Conservation (phyloP, 352 stramenopile genomes). For the Pythium pyrilobum region DNA sequence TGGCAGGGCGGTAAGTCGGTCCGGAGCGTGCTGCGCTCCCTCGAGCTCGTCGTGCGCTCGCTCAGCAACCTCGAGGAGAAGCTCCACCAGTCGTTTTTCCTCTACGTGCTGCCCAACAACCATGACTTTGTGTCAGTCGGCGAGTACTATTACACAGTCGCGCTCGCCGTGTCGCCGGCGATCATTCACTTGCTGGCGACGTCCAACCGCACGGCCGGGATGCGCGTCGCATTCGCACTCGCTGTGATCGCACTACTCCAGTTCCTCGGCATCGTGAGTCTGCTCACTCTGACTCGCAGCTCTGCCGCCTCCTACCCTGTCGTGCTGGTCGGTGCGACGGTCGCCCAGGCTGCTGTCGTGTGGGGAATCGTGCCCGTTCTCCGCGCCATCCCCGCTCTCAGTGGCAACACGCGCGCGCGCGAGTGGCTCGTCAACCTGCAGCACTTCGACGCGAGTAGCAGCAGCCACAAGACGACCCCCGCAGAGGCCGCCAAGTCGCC, state of each 20-base stretch:
- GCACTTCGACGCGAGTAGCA: slow-evolving; percentile 8
- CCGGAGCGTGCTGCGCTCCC: slow-evolving; percentile 37
- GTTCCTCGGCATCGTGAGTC: neutral
- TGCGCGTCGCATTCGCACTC: slow-evolving; percentile 63
- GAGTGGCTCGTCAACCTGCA: slow-evolving; percentile 6
- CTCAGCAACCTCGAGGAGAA: slow-evolving; percentile 88
- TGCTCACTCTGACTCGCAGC: neutral
- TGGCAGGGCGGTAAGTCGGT: slow-evolving; percentile 20
- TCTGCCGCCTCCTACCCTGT: neutral
- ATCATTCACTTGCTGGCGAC: slow-evolving; percentile 57
- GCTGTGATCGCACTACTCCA: slow-evolving; percentile 32
- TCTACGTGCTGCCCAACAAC: slow-evolving; percentile 76
- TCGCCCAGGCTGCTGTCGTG: neutral
- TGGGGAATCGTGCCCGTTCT: slow-evolving; percentile 1
- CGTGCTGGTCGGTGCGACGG: neutral
- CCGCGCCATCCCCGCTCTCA: neutral
- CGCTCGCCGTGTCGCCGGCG: slow-evolving; percentile 60
- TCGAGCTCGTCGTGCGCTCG: slow-evolving; percentile 66
- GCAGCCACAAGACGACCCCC: neutral
- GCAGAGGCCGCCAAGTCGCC: neutral
- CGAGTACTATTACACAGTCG: slow-evolving; percentile 81
- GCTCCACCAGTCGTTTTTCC: slow-evolving; percentile 85
- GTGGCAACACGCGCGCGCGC: slow-evolving; percentile 2
- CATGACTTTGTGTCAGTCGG: slow-evolving; percentile 80
- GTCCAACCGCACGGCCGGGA: slow-evolving; percentile 42